These are phyloP conservation scores for Leucoagaricus sp. DNA, from an alignment of 1,284 basidiomycete species.

Conservation along the genomic window DNA sequence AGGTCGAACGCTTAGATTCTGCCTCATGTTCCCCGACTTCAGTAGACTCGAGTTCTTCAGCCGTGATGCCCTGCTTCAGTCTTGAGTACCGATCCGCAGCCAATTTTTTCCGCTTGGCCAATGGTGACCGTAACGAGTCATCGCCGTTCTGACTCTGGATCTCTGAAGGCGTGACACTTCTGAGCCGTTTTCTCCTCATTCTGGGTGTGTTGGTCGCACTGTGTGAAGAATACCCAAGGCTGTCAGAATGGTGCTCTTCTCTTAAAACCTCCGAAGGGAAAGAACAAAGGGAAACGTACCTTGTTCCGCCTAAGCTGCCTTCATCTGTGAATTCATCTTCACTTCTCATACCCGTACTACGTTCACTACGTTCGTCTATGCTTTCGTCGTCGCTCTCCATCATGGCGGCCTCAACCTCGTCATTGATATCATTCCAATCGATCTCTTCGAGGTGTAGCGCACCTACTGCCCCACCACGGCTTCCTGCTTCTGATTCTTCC, in stretches of 20 bases:
- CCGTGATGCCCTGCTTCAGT: constrained; percentile 66
- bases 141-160: constrained; percentile 32
- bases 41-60: constrained; percentile 47
- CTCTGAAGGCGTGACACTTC: constrained; percentile 72
- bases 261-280: not conserved
- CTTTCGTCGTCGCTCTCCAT: constrained; percentile 74
- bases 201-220: constrained; percentile 49
- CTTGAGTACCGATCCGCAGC: constrained; percentile 62
- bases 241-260: not conserved
- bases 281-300: constrained; percentile 34
- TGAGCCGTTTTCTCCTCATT: constrained; percentile 62
- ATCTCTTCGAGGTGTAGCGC: constrained; percentile 53
- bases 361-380: constrained; percentile 33
- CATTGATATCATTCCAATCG: constrained; percentile 80
- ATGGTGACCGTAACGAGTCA: constrained; percentile 57
- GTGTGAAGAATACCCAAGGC: constrained; percentile 24
- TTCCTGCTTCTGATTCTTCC: not conserved
- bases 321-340: constrained; percentile 53
- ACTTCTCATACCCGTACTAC: constrained; percentile 36
- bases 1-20: constrained; percentile 12
- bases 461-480: constrained; percentile 23
- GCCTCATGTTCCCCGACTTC: constrained; percentile 24
- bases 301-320: constrained; percentile 40
- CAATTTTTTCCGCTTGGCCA: constrained; percentile 77
- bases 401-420: constrained; percentile 87